Percentiles rank a stretch among this genome's conserved stretches.
Evolutionary conservation across 2,329 filamentous ascomycete genomes (phyloP).

Genomic region (Phialophora tarda): DNA sequence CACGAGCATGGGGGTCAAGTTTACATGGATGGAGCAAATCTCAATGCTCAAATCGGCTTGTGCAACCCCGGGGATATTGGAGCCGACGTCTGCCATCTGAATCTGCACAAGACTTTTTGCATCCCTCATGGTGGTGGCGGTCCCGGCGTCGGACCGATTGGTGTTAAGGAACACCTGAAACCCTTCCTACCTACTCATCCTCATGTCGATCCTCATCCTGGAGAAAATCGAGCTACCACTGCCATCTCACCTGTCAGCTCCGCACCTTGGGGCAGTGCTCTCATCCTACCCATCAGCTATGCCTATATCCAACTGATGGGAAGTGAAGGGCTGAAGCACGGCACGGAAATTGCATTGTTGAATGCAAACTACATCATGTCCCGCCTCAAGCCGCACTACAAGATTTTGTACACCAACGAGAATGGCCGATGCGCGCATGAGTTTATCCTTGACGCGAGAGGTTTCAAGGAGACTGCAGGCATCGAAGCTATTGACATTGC

Average conservation of each 20-base stretch:
- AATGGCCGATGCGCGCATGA: slow-evolving; percentile 91
- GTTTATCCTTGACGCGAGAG: slow-evolving; percentile 89
- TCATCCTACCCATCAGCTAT: slow-evolving; percentile 93
- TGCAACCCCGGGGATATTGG: slow-evolving; percentile 95
- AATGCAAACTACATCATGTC: slow-evolving; percentile 97
- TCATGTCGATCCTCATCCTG: slow-evolving; percentile 53
- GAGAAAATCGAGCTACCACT: slow-evolving; percentile 44
- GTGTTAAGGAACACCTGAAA: slow-evolving; percentile 80
- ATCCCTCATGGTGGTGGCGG: slow-evolving; percentile 96
- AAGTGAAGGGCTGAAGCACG: slow-evolving; percentile 78
- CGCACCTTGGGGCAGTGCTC: slow-evolving; percentile 84
- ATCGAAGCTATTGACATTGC: slow-evolving; percentile 94
- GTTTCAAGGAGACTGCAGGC: slow-evolving; percentile 80
- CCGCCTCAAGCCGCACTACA: slow-evolving; percentile 82
- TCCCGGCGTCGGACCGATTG: slow-evolving; percentile 91
- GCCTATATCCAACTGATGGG: slow-evolving; percentile 96
- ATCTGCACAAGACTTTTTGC: slow-evolving; percentile 98
- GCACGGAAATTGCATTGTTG: slow-evolving; percentile 89
- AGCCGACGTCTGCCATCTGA: slow-evolving; percentile 94
- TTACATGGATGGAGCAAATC: slow-evolving; percentile 98
- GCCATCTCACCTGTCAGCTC: slow-evolving; percentile 76
- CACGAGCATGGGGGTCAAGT: slow-evolving; percentile 89
- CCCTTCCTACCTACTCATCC: slow-evolving; percentile 77
- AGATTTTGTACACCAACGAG: slow-evolving; percentile 90
- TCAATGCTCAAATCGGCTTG: slow-evolving; percentile 96